Evolutionary conservation across 768 basidiomycete species (phyloP), one percentile per base, ranked within the genome.

Genomic region (Sarcodon sp.): DNA sequence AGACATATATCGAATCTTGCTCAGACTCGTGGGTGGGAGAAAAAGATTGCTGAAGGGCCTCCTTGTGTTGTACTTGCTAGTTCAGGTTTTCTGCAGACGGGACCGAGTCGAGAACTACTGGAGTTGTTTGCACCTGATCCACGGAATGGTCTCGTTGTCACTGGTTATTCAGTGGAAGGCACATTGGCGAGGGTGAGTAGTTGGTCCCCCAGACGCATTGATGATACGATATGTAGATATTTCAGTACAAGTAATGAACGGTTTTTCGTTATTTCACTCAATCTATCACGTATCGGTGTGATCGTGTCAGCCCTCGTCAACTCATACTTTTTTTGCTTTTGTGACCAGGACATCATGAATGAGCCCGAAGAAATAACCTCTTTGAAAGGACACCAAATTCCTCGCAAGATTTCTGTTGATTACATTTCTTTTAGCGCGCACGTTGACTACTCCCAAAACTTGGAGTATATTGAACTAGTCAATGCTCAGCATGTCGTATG

Each of bases 391-490:
- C 73, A 64, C 21, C 80, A 80, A 41, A 93, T 99, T 49, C 83
- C 81, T 15, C 74, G 93, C 52, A 87, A 93, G 57, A 74, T 94
- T 55, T 93, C 94, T 0, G 91, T 99, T 59, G 92, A 98, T 56
- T 84, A 93, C 53, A 94, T 99, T 55, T 97, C 94, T 4, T 98
- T 99, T 67, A 87, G 89, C 49, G 96, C 96, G 0, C 96, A 99
- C 60, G 96, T 99, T 52, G 96, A 99, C 61, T 96, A 88, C 57
- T 79, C 88, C 13, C 96, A 98, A 63, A 99, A 99, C 61, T 85
- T 90, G 6, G 89, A 93, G 58, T 99, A 96, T 64, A 98, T 99
- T 54, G 91, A 97, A 57, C 72, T 78, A 48, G 85, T 98, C 55
- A 89, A 85, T 55, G 89, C 92, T 6, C 89, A 90, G 55, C 91